phyloP scores from a whole-genome alignment of 2,329 filamentous ascomycete genomes.

The Juglanconis sp. region DNA sequence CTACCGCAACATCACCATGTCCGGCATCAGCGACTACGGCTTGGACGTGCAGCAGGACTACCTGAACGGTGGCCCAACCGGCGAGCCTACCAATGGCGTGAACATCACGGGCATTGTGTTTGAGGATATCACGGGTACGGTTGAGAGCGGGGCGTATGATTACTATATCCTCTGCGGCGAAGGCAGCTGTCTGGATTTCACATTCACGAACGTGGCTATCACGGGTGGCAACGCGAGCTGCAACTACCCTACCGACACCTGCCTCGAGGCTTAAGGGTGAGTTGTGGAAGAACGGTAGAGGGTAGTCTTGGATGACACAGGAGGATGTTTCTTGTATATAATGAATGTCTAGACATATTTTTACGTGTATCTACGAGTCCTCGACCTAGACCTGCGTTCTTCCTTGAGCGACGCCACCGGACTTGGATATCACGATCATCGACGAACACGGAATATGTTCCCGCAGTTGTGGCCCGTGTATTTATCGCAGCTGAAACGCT shows the following conservation, averaged over 20 bases:
- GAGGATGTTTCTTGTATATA: constrained; percentile 8
- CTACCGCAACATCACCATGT: constrained; percentile 25
- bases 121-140: constrained; percentile 40
- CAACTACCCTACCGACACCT: constrained; percentile 17
- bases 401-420: no score
- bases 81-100: constrained; percentile 45
- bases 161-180: constrained; percentile 53
- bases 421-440: no score
- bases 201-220: constrained; percentile 45
- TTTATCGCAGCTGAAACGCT: no score
- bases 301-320: background rate
- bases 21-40: constrained; percentile 28
- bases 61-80: constrained; percentile 43
- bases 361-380: background rate
- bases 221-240: constrained; percentile 42
- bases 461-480: no score
- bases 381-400: no score
- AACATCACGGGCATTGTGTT: constrained; percentile 50
- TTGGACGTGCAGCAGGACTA: constrained; percentile 43
- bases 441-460: no score
- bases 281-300: background rate
- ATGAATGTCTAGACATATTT: background rate
- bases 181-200: constrained; percentile 50
- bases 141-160: constrained; percentile 35
- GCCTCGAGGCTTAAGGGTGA: background rate